Base-by-base conservation (phyloP, 345 rosid genomes). In the Rhodamnia rubescens region DNA sequence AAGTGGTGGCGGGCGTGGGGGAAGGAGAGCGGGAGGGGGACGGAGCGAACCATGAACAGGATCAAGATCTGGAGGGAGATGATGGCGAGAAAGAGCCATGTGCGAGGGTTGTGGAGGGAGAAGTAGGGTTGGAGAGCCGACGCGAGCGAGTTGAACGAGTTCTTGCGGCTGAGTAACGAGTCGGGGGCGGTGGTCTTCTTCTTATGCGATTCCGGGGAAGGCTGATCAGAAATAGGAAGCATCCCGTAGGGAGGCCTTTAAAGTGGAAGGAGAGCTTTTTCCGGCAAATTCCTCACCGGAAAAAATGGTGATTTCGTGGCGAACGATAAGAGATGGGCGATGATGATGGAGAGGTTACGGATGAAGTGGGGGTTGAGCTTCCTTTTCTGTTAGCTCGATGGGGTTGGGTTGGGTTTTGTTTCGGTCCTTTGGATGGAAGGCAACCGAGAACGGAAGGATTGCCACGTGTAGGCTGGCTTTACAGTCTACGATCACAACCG, bases 1-100 rank as follows among this genome's bases (percentile, higher is more conserved):
- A 89, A 87, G 32, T 52, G 90, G 51, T 50, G 84, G 84, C 51
- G 88, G 75, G 84, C 88, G 88, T 16, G 83, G 53, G 51, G 64
- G 84, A 54, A 27, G 83, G 89, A 21, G 87, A 89, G 53, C n/a
- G 91, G 87, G 87, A 89, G 29, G 24, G 94, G 91, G 83, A 92
- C 16, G 56, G 94, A 90, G 82, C 96, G 95, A 87, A 91, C 88
- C 83, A 89, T 85, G 86, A 94, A 50, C 88, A 93, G 86, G 87
- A 95, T 91, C 81, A 92, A 61, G 90, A 95, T 85, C 88, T 97
- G 98, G 84, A 97, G 83, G 50, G 57, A 88, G 86, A 96, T 89
- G 84, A 95, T 85, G 84, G 90, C 84, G 87, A 94, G 50, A 85
- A 94, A 85, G 11, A 96, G 92, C 94, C 94, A 93, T 87, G 93